Evolutionary conservation across 345 rosid genomes (phyloP).

Genomic region (Citrus glauca): DNA sequence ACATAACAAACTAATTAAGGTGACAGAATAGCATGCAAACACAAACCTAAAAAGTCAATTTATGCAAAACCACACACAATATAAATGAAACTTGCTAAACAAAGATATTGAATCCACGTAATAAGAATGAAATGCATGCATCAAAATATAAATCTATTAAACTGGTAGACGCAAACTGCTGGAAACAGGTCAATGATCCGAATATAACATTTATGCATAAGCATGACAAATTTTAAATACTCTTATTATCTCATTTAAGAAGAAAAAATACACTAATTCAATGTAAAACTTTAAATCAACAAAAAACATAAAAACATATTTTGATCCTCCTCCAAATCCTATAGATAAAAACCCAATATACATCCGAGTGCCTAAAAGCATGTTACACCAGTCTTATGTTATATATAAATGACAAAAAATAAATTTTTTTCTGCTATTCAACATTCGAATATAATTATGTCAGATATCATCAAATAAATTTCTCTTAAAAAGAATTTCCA

Average conservation of each 20-base stretch:
- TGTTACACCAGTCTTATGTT: neutral
- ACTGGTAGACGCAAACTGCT: neutral
- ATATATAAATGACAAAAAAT: neutral
- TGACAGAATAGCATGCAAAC: neutral
- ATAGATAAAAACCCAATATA: neutral
- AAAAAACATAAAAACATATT: neutral
- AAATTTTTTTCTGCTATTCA: neutral
- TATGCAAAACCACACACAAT: constrained; percentile 1
- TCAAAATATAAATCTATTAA: neutral
- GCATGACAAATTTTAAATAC: constrained; percentile 3
- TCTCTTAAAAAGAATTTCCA: neutral
- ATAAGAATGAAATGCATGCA: neutral
- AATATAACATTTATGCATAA: neutral
- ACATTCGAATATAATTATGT: neutral
- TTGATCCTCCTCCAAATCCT: neutral
- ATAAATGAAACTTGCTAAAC: neutral
- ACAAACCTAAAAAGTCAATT: neutral
- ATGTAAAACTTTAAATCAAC: neutral
- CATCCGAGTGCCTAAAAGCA: neutral
- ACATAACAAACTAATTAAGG: too few species aligned
- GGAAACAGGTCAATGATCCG: neutral
- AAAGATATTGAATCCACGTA: neutral
- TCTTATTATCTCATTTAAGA: neutral
- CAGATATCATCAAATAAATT: neutral
- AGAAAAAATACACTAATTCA: neutral